Evolutionary conservation across 208 protist genomes (phyloP).

Genomic region (Trypanosoma brucei): DNA sequence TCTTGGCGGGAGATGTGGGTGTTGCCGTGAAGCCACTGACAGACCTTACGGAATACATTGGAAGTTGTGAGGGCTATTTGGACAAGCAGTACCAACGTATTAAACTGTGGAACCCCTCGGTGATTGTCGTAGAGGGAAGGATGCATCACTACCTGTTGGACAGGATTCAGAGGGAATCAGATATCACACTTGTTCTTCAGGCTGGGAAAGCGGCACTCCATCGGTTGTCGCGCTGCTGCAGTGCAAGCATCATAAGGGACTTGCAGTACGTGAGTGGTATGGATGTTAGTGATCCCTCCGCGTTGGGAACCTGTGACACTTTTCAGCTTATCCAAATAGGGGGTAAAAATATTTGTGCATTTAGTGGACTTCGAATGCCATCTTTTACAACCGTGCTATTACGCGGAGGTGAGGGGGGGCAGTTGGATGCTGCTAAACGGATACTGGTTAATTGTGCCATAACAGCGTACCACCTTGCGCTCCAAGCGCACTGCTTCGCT

Average conservation of each 20-base stretch:
- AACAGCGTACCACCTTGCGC: constrained; percentile 23
- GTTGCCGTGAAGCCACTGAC: constrained; percentile 17
- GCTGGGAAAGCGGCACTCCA: constrained; percentile 35
- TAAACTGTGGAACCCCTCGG: constrained; percentile 40
- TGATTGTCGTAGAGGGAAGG: constrained; percentile 67
- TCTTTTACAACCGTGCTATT: constrained; percentile 24
- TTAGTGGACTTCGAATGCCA: constrained; percentile 17
- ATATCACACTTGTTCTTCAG: constrained; percentile 52
- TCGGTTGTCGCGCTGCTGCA: constrained; percentile 42
- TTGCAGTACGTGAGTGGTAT: constrained; percentile 54
- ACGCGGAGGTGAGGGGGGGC: constrained; percentile 11
- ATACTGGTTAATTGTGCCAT: constrained; percentile 15
- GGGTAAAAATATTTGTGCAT: constrained; percentile 21
- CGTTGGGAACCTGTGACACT: constrained; percentile 36
- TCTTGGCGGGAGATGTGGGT: constrained; percentile 58
- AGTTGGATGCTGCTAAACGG: constrained; percentile 11
- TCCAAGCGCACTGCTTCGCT: constrained; percentile 23
- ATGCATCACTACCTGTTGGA: constrained; percentile 79
- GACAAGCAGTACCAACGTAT: constrained; percentile 77
- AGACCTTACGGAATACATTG: constrained; percentile 55
- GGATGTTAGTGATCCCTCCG: constrained; percentile 32
- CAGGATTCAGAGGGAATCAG: constrained; percentile 33
- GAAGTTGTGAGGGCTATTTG: constrained; percentile 51
- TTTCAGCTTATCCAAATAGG: constrained; percentile 42
- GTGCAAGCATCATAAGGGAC: constrained; percentile 47